These are phyloP conservation scores for Claviceps quebecensis DNA, from an alignment of 2,329 filamentous ascomycete genomes.

Conservation along the genomic window DNA sequence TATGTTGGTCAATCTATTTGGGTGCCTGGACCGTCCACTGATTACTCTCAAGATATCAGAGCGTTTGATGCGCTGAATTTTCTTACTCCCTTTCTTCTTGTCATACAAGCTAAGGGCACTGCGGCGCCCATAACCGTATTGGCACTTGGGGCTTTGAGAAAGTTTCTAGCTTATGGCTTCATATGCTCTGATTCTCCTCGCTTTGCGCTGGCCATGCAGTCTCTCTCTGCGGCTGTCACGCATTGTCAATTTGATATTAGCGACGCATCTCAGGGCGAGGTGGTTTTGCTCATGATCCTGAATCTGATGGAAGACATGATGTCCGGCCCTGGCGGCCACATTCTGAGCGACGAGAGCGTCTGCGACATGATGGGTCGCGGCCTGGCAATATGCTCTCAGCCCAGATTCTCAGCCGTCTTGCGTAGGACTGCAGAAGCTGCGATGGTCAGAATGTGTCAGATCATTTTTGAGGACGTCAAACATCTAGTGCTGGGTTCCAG, in stretches of 20 bases:
- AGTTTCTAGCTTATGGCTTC: constrained; percentile 92
- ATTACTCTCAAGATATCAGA: constrained; percentile 52
- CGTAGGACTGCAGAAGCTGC: constrained; percentile 86
- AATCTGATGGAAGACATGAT: constrained; percentile 99
- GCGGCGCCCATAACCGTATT: constrained; percentile 93
- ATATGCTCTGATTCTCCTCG: constrained; percentile 74
- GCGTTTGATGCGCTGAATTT: constrained; percentile 80
- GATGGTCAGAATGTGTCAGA: constrained; percentile 98
- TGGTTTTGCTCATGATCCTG: constrained; percentile 84
- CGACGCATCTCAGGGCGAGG: constrained; percentile 87
- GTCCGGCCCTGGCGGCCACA: constrained; percentile 77
- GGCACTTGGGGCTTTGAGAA: constrained; percentile 82
- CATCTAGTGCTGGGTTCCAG: constrained; percentile 66
- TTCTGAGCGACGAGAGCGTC: constrained; percentile 94
- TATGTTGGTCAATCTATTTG: constrained; percentile 20
- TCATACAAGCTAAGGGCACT: constrained; percentile 90
- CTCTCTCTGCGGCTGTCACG: constrained; percentile 85
- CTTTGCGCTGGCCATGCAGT: constrained; percentile 83
- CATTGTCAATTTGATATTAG: constrained; percentile 97
- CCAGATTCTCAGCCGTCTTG: constrained; percentile 78
- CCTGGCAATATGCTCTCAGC: constrained; percentile 91
- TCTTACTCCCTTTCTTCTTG: constrained; percentile 86
- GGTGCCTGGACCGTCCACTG: neutral
- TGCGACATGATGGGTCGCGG: constrained; percentile 99
- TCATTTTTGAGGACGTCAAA: constrained; percentile 89